Conservation (phyloP, 2,329 filamentous ascomycete species). For the Paecilomyces variotii region DNA sequence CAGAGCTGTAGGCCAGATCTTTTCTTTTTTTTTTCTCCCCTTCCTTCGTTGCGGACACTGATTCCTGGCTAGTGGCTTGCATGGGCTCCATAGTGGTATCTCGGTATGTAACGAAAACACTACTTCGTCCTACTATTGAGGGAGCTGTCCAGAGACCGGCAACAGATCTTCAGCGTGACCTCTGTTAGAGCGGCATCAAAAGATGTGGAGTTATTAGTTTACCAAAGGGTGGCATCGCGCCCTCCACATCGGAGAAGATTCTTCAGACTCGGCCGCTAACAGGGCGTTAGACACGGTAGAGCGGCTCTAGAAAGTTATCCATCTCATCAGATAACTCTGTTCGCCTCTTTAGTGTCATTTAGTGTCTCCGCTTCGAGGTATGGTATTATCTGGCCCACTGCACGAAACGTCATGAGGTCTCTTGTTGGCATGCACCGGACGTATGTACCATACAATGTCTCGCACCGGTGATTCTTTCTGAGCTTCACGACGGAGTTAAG, state of each 20-base stretch:
- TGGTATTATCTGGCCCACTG: neutral
- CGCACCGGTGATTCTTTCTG: neutral
- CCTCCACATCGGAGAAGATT: neutral
- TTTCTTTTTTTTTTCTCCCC: neutral
- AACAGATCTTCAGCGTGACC: neutral
- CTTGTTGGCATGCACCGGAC: neutral
- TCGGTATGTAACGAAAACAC: neutral
- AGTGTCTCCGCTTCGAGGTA: neutral
- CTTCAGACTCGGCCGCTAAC: neutral
- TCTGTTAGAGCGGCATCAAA: neutral
- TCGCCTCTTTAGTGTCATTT: neutral
- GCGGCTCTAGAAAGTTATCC: neutral
- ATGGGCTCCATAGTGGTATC: neutral
- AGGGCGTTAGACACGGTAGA: neutral
- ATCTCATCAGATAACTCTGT: neutral
- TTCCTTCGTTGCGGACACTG: neutral
- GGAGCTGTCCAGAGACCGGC: neutral
- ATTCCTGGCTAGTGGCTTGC: neutral
- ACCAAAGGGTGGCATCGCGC: neutral
- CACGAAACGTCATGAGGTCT: neutral
- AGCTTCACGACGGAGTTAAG: neutral
- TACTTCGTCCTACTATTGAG: neutral
- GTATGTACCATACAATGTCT: neutral
- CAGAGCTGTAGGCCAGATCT: neutral
- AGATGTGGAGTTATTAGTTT: neutral